These are phyloP conservation scores for Kodamaea fungicola DNA, from an alignment of 1,139 yeast genomes.

Conservation along the genomic window DNA sequence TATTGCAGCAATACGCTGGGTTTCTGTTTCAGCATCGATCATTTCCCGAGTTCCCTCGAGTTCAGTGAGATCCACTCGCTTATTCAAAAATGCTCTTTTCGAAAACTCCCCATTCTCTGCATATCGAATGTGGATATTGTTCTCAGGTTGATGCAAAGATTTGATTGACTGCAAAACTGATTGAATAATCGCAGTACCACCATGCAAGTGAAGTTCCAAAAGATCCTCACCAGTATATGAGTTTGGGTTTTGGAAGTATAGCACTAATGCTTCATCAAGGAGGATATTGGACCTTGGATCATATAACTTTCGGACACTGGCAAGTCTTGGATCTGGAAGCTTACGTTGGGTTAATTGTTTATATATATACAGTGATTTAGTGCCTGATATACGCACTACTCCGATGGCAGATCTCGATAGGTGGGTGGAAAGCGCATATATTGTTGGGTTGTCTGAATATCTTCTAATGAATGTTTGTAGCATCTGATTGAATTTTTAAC, in stretches of 20 bases:
- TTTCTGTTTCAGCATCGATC: constrained; percentile 93
- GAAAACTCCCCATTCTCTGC: constrained; percentile 97
- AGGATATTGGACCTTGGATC: constrained; percentile 36
- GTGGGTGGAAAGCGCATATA: constrained; percentile 86
- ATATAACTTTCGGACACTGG: constrained; percentile 55
- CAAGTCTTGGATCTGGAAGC: constrained; percentile 48
- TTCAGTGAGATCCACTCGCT: constrained; percentile 69
- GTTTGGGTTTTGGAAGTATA: constrained; percentile 70
- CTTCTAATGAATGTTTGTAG: constrained; percentile 2
- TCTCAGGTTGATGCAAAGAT: constrained; percentile 39
- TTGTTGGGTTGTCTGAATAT: constrained; percentile 44
- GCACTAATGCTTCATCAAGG: constrained; percentile 73
- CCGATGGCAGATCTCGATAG: constrained; percentile 84
- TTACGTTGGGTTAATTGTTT: constrained; percentile 42
- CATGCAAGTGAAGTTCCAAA: constrained; percentile 85
- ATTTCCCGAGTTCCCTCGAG: constrained; percentile 86
- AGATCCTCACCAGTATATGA: constrained; percentile 93
- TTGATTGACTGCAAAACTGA: constrained; percentile 67
- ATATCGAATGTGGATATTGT: constrained; percentile 53
- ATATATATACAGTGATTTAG: constrained; percentile 48
- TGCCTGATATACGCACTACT: constrained; percentile 79
- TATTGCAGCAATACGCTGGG: constrained; percentile 74
- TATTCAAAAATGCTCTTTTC: constrained; percentile 72
- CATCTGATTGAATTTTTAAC: constrained; percentile 3
- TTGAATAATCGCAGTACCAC: constrained; percentile 82